Base-by-base conservation (phyloP, 306 rosid species). In the Rubus idaeus region DNA sequence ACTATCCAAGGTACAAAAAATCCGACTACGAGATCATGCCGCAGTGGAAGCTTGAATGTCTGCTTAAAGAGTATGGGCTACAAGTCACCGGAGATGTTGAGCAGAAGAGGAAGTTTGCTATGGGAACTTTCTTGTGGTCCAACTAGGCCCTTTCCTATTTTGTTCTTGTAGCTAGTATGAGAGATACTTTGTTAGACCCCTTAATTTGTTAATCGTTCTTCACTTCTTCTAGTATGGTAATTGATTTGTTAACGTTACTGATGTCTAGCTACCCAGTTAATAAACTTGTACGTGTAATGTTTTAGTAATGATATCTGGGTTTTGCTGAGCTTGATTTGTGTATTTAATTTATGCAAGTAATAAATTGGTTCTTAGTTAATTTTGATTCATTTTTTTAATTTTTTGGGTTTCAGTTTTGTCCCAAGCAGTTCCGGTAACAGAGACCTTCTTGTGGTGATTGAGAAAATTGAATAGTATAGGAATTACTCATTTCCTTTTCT, bases 21-120 rank as follows among this genome's bases (percentile, higher is more conserved):
- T 72, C 81, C 17, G 94, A 90, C 76, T 88, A 90, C 50, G 90
- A 90, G 81, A 68, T 71, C 81, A 86, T 90, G 91, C 90, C 90
- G 23, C 90, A 88, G 79, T 88, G 94, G 89, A 88, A 81, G 87
- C 69, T 90, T 10, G 94, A 90, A 18, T 86, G 89, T 35, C 82
- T 90, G 85, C 91, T 90, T 20, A 74, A 62, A 71, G 73, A 90
- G 81, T 90, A 88, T 58, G 94, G 94, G 10, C 78, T 90, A 3
- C 90, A 87, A n/a, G 75, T 84, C 70, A 53, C 78, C 12, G 90
- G 88, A 0, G 89, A 88, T 79, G 73, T 86, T 73, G 75, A 79
- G 0, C 87, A 86, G 1, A 90, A 86, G 88, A 83, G 94, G 77
- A 75, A 78, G 56, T 86, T 86, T 75, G 91, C 91, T 62, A 83